Conservation (phyloP, 768 basidiomycete species). For the Russula foetens region DNA sequence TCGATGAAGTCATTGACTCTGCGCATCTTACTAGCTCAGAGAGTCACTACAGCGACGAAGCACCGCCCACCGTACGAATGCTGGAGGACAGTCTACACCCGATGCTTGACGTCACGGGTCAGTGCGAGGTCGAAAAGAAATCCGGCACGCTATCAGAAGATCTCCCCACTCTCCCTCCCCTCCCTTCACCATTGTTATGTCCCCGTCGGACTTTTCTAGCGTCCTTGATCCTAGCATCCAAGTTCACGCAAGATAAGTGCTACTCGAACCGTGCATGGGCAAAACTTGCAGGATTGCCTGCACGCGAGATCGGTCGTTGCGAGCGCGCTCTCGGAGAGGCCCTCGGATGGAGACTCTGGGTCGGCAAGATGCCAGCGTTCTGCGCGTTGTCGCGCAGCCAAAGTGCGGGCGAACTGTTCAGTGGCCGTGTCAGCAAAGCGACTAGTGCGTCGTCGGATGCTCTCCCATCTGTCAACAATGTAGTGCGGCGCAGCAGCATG, state of each 20-base stretch:
- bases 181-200: conserved; percentile 80
- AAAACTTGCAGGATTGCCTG: conserved; percentile 81
- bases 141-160: conserved; percentile 18
- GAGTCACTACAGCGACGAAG: neutral
- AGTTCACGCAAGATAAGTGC: conserved; percentile 89
- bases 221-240: conserved; percentile 80
- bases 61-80: conserved; percentile 13
- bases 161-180: conserved; percentile 32
- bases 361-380: conserved; percentile 52
- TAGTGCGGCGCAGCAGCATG: conserved; percentile 10
- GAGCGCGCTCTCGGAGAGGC: conserved; percentile 84
- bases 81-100: conserved; percentile 6
- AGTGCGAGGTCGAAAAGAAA: conserved; percentile 15
- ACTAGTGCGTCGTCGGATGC: neutral
- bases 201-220: conserved; percentile 86
- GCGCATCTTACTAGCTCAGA: conserved; percentile 4
- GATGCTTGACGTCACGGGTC: neutral
- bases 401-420: conserved; percentile 6
- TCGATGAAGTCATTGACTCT: conserved; percentile 13
- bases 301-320: conserved; percentile 79
- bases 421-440: neutral
- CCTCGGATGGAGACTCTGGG: conserved; percentile 89
- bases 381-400: conserved; percentile 12
- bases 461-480: neutral
- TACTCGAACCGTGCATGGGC: conserved; percentile 95